phyloP scores from a whole-genome alignment of 2,329 filamentous ascomycete genomes.

The Phaeomoniella chlamydospora region DNA sequence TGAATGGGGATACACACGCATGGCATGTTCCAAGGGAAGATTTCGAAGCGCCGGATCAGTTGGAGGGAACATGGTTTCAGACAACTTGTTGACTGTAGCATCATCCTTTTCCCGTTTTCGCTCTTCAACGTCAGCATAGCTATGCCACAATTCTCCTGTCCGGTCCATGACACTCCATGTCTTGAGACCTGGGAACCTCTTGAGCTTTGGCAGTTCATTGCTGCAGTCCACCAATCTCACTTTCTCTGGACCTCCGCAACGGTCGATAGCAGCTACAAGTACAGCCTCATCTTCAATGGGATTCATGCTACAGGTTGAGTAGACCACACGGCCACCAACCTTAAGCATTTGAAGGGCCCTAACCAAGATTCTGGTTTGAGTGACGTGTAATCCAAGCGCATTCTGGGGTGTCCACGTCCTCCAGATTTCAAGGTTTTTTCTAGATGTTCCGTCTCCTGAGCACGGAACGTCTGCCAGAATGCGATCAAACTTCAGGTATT shows the following conservation, averaged over 20 bases:
- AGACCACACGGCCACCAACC: slow-evolving; percentile 84
- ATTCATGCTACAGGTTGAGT: slow-evolving; percentile 98
- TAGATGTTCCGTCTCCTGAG: slow-evolving; percentile 82
- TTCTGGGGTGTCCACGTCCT: slow-evolving; percentile 85
- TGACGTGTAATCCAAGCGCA: slow-evolving; percentile 71
- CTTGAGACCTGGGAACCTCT: slow-evolving; percentile 62
- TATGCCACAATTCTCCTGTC: slow-evolving; percentile 60
- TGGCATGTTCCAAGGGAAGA: slow-evolving; percentile 75
- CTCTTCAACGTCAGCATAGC: slow-evolving; percentile 67
- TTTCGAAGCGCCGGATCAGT: slow-evolving; percentile 36
- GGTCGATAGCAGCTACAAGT: slow-evolving; percentile 71
- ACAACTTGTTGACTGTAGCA: slow-evolving; percentile 51
- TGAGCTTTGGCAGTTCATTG: slow-evolving; percentile 59
- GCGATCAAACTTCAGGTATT: slow-evolving; percentile 91
- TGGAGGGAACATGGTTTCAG: slow-evolving; percentile 72
- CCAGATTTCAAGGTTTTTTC: slow-evolving; percentile 92
- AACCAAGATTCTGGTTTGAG: slow-evolving; percentile 79
- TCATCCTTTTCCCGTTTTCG: slow-evolving; percentile 47
- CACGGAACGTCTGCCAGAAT: slow-evolving; percentile 95
- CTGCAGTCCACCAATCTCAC: slow-evolving; percentile 77
- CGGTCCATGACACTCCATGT: slow-evolving; percentile 90
- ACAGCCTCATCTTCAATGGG: slow-evolving; percentile 95
- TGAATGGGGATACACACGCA: slow-evolving; percentile 86
- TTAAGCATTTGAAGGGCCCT: slow-evolving; percentile 92
- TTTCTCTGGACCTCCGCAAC: slow-evolving; percentile 70